A percentile compares a stretch with the other conserved stretches of the same genome.
phyloP scores from a whole-genome alignment of 2,329 filamentous ascomycete genomes.

The Periconia sp. region DNA sequence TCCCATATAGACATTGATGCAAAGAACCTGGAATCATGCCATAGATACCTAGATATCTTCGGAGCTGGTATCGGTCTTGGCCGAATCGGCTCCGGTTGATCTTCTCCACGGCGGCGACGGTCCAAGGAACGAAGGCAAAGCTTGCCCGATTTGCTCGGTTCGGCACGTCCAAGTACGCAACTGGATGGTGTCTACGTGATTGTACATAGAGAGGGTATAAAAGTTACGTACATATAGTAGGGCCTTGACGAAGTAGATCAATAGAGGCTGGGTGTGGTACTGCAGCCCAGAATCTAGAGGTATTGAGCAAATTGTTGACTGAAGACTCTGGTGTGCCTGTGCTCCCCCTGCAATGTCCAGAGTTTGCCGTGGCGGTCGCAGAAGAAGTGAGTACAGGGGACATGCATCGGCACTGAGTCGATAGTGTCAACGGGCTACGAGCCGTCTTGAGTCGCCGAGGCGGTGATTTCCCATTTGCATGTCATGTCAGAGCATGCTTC shows the following conservation, averaged over 20 bases:
- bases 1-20: no score
- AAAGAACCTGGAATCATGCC: neutral
- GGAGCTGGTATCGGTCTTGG: neutral
- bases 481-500: slow-evolving; percentile 6
- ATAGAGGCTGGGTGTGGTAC: no score
- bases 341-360: slow-evolving; percentile 1
- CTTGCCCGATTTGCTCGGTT: slow-evolving; percentile 10
- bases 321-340: neutral
- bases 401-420: slow-evolving; percentile 14
- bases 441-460: slow-evolving; percentile 10
- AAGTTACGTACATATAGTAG: no score
- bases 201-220: neutral
- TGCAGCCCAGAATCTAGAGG: no score
- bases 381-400: slow-evolving; percentile 1
- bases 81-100: neutral
- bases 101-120: neutral
- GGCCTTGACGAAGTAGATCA: no score
- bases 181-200: neutral
- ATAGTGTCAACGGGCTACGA: slow-evolving; percentile 12
- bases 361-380: slow-evolving; percentile 4
- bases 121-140: neutral
- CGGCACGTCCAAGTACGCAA: neutral
- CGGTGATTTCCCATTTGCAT: slow-evolving; percentile 14
- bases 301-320: neutral
- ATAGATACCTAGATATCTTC: neutral